Evolutionary conservation across 176 grass and related monocot genomes (phyloP).

Genomic region (Triticum turgidum): DNA sequence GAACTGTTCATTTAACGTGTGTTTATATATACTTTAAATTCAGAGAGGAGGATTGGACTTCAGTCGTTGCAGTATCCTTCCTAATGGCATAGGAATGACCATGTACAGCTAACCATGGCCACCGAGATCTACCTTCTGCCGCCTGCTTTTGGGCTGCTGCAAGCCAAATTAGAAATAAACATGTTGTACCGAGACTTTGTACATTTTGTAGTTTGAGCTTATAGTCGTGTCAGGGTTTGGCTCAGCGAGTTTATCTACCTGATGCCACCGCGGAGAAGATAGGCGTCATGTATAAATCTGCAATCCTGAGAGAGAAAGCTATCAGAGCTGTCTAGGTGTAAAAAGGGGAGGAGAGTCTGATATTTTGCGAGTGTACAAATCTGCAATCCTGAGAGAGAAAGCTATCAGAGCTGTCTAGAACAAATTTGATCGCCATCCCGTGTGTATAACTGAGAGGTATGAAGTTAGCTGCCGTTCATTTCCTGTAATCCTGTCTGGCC

Average conservation of each 20-base stretch:
- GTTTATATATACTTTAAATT: conserved; percentile 18
- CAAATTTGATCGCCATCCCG: conserved; percentile 4
- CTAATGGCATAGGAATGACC: conserved; percentile 61
- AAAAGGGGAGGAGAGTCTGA: conserved; percentile 46
- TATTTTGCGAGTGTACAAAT: conserved; percentile 91
- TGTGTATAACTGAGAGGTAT: conserved; percentile 25
- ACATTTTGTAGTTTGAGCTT: conserved; percentile 91
- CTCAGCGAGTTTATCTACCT: conserved; percentile 58
- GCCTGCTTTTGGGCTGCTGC: conserved; percentile 60
- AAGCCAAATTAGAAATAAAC: conserved; percentile 66
- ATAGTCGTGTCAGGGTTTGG: conserved; percentile 54
- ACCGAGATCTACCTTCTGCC: conserved; percentile 47
- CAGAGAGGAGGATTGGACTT: conserved; percentile 89
- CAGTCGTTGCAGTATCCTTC: conserved; percentile 57
- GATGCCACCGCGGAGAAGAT: conserved; percentile 64
- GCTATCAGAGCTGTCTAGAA: conserved; percentile 29
- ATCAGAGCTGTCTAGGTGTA: conserved; percentile 54
- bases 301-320: too few relatives aligned
- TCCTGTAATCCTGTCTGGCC: not conserved
- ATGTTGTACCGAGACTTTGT: conserved; percentile 73
- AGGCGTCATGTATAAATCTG: conserved; percentile 46
- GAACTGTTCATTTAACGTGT: not conserved
- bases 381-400: conserved; percentile 41
- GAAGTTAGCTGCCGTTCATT: not conserved
- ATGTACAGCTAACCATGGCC: conserved; percentile 96